Evolutionary conservation across 352 stramenopile genomes (phyloP).

Genomic region (Phytopythium ostracodes): DNA sequence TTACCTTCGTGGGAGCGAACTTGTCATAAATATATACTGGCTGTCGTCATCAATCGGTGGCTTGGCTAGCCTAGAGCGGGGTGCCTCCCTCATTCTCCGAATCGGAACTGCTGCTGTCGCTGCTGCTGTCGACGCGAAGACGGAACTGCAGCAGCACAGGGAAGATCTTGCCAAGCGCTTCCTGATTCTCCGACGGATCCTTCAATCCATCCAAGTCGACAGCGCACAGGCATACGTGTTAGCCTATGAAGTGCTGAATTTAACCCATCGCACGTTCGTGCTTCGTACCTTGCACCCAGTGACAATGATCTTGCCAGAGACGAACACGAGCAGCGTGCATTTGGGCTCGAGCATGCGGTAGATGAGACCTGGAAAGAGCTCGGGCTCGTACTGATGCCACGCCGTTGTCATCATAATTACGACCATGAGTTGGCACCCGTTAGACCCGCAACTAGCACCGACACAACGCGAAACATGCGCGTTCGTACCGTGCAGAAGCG

Average conservation of each 20-base stretch:
- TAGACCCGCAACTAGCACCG: too few relatives aligned
- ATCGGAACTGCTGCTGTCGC: constrained; percentile 12
- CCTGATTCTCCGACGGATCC: constrained; percentile 29
- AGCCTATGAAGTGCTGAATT: too few relatives aligned
- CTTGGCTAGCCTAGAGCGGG: neutral
- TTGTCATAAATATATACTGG: neutral
- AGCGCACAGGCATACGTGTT: too few relatives aligned
- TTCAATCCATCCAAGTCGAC: too few relatives aligned
- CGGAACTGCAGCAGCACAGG: constrained; percentile 53
- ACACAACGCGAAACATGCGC: too few relatives aligned
- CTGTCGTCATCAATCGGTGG: neutral
- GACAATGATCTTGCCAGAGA: constrained; percentile 97
- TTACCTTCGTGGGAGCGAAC: too few relatives aligned
- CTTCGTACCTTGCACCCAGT: constrained; percentile 84
- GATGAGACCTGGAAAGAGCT: constrained; percentile 97
- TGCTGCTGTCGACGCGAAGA: constrained; percentile 7
- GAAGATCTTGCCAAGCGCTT: constrained; percentile 52
- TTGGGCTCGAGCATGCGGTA: constrained; percentile 93
- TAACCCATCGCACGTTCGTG: neutral
- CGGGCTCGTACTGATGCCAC: constrained; percentile 90
- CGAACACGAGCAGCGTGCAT: constrained; percentile 95
- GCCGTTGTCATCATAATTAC: neutral
- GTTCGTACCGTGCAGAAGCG: constrained; percentile 61
- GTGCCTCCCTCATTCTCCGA: constrained; percentile 18
- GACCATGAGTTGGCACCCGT: too few relatives aligned